These are phyloP conservation scores for Asterella californica DNA, from an alignment of 225 moss, liverwort and hornwort genomes.

Conservation along the genomic window DNA sequence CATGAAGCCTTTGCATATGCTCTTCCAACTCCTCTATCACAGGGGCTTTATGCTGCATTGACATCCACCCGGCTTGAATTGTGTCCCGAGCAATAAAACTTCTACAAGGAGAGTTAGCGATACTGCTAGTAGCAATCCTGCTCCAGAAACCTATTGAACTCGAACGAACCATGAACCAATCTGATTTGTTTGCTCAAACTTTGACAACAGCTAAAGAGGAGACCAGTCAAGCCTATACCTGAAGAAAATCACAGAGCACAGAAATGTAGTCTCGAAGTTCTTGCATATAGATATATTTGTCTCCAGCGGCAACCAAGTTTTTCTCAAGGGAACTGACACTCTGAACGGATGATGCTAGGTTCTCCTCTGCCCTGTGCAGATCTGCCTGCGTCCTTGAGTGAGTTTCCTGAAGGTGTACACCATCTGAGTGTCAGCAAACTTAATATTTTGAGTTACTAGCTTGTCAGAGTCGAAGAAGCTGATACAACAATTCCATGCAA, in stretches of 20 bases:
- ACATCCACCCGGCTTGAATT: neutral
- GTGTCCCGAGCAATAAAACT: neutral
- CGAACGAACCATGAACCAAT: neutral
- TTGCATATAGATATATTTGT: slow-evolving; percentile 99
- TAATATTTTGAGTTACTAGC: neutral
- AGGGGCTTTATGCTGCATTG: slow-evolving; percentile 77
- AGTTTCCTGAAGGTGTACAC: slow-evolving; percentile 49
- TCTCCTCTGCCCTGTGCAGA: slow-evolving; percentile 79
- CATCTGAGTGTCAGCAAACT: too few relatives aligned
- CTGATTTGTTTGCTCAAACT: neutral
- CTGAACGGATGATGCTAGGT: slow-evolving; percentile 60
- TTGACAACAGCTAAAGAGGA: neutral
- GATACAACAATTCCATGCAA: neutral
- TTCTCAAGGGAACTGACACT: slow-evolving; percentile 73
- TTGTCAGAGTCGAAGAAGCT: neutral
- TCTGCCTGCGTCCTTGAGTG: slow-evolving; percentile 69
- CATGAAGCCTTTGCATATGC: slow-evolving; percentile 92
- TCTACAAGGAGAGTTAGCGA: neutral
- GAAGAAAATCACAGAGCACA: slow-evolving; percentile 94
- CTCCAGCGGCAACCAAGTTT: slow-evolving; percentile 71
- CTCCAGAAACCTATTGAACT: neutral
- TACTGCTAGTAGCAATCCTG: neutral
- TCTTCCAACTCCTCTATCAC: slow-evolving; percentile 96
- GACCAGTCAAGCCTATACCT: slow-evolving; percentile 21
- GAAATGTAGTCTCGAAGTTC: slow-evolving; percentile 91